Conservation (phyloP, 2,329 filamentous ascomycete genomes). For the Cordyceps sp. region DNA sequence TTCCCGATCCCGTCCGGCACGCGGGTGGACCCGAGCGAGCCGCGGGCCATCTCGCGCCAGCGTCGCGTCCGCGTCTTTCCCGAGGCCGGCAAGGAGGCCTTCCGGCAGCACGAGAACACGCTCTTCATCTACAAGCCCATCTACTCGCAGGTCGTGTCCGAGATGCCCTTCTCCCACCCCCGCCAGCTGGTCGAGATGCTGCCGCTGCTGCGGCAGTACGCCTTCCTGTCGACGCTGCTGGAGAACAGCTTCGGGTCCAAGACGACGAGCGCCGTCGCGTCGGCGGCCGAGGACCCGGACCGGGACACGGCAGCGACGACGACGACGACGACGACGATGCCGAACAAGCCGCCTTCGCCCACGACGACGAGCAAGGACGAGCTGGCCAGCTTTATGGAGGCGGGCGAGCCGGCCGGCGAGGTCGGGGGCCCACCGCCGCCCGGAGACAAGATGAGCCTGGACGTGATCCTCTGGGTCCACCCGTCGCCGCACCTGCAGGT, state of each 20-base stretch:
- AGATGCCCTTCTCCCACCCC: slow-evolving; percentile 63
- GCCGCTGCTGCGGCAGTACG: slow-evolving; percentile 61
- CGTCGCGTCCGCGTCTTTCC: slow-evolving; percentile 27
- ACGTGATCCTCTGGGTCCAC: slow-evolving; percentile 35
- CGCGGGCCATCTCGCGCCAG: slow-evolving; percentile 33
- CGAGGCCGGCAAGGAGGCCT: slow-evolving; percentile 10
- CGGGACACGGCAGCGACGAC: not conserved
- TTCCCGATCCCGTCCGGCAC: slow-evolving; percentile 35
- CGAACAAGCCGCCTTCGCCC: slow-evolving; percentile 1
- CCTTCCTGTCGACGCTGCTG: slow-evolving; percentile 49
- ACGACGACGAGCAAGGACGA: slow-evolving; percentile 14
- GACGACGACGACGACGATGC: slow-evolving; percentile 1
- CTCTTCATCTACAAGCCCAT: slow-evolving; percentile 59
- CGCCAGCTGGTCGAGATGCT: slow-evolving; percentile 58
- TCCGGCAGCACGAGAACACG: slow-evolving; percentile 35
- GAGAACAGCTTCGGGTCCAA: slow-evolving; percentile 38
- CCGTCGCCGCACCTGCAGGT: slow-evolving; percentile 32
- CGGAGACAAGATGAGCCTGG: slow-evolving; percentile 20
- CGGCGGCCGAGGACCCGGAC: not conserved
- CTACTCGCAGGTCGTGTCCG: slow-evolving; percentile 48
- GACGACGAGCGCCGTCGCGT: slow-evolving; percentile 6
- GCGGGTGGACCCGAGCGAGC: slow-evolving; percentile 38
- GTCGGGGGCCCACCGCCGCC: not conserved
- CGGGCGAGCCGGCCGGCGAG: slow-evolving; percentile 1
- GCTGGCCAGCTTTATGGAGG: slow-evolving; percentile 16